These are phyloP conservation scores for Mrakia hoshinonis DNA, from an alignment of 768 basidiomycete species.

Conservation along the genomic window DNA sequence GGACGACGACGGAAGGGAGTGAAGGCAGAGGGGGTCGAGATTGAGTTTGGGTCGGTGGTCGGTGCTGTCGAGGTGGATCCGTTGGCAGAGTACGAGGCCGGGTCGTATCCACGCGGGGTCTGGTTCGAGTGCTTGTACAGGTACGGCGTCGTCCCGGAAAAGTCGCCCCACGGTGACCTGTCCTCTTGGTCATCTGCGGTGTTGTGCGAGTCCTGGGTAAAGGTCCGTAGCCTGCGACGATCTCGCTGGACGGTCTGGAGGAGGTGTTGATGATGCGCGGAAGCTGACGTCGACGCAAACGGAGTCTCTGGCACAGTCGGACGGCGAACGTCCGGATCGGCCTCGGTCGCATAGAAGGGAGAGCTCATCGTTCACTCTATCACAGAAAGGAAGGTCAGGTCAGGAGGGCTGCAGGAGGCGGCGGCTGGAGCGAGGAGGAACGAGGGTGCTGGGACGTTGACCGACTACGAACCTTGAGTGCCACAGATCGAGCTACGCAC, in stretches of 20 bases:
- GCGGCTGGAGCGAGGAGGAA: neutral
- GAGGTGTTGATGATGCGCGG: neutral
- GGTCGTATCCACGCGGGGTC: constrained; percentile 5
- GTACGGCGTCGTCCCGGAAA: neutral
- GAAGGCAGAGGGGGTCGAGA: neutral
- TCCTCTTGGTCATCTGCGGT: neutral
- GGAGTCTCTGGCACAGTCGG: neutral
- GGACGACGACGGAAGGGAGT: neutral
- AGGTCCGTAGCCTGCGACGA: neutral
- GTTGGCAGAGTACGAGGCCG: neutral
- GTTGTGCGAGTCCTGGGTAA: neutral
- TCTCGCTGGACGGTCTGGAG: neutral
- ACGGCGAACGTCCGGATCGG: neutral
- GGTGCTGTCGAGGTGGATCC: neutral
- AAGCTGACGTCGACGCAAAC: neutral
- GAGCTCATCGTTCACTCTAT: neutral
- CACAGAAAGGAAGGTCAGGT: neutral
- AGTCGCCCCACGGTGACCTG: neutral
- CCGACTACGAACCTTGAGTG: neutral
- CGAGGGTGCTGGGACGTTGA: neutral
- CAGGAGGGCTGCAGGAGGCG: neutral
- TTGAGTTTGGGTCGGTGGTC: neutral
- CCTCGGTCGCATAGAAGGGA: neutral
- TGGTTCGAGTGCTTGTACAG: neutral
- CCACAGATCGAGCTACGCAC: neutral